A percentile compares a stretch with the other conserved stretches of the same genome.
Evolutionary conservation across 257 asterid species (phyloP).

Genomic region (Perilla frutescens): DNA sequence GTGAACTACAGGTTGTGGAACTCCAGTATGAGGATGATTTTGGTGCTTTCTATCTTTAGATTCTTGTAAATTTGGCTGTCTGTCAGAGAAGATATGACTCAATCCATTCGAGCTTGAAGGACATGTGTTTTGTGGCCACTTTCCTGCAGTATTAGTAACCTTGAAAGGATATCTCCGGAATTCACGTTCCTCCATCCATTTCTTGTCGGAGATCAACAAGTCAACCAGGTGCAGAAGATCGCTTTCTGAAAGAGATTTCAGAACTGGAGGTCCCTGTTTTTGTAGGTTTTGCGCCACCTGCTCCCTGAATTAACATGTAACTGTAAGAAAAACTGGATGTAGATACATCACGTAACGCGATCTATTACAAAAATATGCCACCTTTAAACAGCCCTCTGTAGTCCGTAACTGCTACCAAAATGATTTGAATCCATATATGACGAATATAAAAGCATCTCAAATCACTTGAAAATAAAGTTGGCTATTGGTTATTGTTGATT

Average conservation of each 20-base stretch:
- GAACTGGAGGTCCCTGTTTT: slow-evolving; percentile 58
- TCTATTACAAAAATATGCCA: neutral
- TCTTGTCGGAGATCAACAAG: slow-evolving; percentile 72
- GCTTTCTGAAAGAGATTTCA: slow-evolving; percentile 54
- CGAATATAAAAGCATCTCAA: neutral
- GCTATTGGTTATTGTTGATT: no score
- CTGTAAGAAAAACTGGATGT: slow-evolving; percentile 3
- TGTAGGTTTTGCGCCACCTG: slow-evolving; percentile 58
- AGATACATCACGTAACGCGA: slow-evolving; percentile 17
- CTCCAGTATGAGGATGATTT: slow-evolving; percentile 58
- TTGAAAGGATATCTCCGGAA: slow-evolving; percentile 58
- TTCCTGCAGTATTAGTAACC: slow-evolving; percentile 37
- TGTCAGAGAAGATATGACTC: slow-evolving; percentile 53
- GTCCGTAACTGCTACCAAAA: slow-evolving; percentile 10
- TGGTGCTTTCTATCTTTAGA: slow-evolving; percentile 48
- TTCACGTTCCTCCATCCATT: slow-evolving; percentile 70
- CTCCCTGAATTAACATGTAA: slow-evolving; percentile 48
- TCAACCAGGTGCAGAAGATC: slow-evolving; percentile 66
- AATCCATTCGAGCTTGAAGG: slow-evolving; percentile 46
- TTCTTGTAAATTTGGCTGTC: slow-evolving; percentile 32
- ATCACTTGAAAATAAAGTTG: neutral
- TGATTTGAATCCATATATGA: neutral
- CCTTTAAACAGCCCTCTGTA: neutral
- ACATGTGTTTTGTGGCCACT: slow-evolving; percentile 33
- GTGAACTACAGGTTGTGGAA: slow-evolving; percentile 41